Conservation (phyloP, 148 eudicot species). For the Dysphania ambrosioides region DNA sequence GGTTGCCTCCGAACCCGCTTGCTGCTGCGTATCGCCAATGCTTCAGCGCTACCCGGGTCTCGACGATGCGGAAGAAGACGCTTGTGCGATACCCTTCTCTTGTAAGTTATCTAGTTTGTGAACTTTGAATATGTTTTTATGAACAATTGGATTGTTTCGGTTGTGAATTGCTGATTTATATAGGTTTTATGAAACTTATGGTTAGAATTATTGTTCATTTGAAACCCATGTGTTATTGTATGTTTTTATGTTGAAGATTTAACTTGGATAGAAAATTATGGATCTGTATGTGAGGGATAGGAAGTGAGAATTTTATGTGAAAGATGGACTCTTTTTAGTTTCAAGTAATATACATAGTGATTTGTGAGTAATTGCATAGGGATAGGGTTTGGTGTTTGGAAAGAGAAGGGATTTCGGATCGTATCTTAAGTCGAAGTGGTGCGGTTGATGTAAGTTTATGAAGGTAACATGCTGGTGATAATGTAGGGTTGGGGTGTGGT, state of each 20-base stretch:
- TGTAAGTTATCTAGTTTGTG: constrained; percentile 35
- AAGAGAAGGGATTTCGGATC: background rate
- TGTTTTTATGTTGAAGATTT: background rate
- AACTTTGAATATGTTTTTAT: background rate
- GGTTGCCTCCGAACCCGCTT: constrained; percentile 59
- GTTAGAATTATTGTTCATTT: background rate
- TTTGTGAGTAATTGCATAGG: too few relatives aligned
- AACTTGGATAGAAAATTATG: background rate
- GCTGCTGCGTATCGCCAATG: constrained; percentile 41
- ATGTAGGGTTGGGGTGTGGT: background rate
- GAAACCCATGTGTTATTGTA: background rate
- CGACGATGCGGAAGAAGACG: constrained; percentile 38
- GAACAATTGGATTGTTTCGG: too few relatives aligned
- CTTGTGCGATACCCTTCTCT: constrained; percentile 71
- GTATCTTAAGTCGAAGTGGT: background rate
- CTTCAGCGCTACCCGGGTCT: constrained; percentile 25
- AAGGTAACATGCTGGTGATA: background rate
- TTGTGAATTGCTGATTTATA: background rate
- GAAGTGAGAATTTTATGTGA: too few relatives aligned
- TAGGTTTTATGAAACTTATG: background rate
- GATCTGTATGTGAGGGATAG: background rate
- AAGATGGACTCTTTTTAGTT: background rate
- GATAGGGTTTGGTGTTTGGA: background rate
- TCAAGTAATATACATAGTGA: background rate
- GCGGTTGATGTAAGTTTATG: background rate